Evolutionary conservation across 129 eudicot genomes (phyloP).

Genomic region (Arctium lappa): DNA sequence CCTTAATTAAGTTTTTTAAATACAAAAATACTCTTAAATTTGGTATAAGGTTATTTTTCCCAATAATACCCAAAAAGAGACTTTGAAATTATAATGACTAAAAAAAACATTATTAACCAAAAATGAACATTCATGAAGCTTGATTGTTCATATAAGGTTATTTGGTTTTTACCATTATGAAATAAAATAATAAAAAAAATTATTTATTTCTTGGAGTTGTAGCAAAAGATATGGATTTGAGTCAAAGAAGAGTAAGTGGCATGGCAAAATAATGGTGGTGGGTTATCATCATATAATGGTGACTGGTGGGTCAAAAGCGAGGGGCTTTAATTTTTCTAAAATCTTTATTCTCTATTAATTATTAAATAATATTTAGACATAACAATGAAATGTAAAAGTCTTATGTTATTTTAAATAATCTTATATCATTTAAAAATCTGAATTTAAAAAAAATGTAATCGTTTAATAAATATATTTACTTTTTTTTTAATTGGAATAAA

Average conservation of each 20-base stretch:
- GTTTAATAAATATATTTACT: background rate
- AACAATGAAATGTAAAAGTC: background rate
- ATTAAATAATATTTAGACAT: background rate
- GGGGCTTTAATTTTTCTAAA: background rate
- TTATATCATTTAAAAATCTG: background rate
- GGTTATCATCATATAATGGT: background rate
- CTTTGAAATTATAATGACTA: too few relatives aligned
- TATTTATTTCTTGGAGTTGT: too few relatives aligned
- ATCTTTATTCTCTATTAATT: background rate
- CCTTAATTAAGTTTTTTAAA: too few relatives aligned
- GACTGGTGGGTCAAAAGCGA: background rate
- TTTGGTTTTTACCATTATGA: too few relatives aligned
- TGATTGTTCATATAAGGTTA: too few relatives aligned
- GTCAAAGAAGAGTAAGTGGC: background rate
- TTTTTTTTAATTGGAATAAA: too few relatives aligned
- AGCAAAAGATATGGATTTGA: background rate
- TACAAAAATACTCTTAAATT: too few relatives aligned
- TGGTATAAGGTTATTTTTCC: too few relatives aligned
- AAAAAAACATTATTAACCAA: too few relatives aligned
- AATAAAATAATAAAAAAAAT: too few relatives aligned
- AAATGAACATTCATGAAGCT: too few relatives aligned
- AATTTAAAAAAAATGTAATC: background rate
- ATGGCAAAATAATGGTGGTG: conserved; percentile 2
- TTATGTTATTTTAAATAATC: background rate
- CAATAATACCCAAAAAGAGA: too few relatives aligned